Evolutionary conservation across 192 early-diverging fungal genomes (phyloP).

Genomic region (Piromyces finnis): DNA sequence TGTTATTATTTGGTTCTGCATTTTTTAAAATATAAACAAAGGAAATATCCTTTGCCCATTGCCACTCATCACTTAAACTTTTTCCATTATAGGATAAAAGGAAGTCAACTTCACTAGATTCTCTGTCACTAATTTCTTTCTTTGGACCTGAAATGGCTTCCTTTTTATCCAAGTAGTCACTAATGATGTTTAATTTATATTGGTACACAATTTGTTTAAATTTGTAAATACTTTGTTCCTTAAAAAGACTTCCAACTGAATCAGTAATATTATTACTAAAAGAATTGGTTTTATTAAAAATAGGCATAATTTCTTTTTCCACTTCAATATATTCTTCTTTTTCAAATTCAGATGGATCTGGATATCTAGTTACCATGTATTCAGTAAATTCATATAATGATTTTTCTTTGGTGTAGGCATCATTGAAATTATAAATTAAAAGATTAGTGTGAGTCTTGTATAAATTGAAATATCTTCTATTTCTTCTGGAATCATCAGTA

Average conservation of each 20-base stretch:
- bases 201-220: background rate
- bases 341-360: background rate
- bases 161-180: background rate
- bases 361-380: background rate
- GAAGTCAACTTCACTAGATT: background rate
- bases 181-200: background rate
- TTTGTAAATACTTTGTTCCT: too few relatives aligned
- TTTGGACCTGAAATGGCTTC: too few relatives aligned
- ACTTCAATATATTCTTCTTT: background rate
- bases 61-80: background rate
- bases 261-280: too few relatives aligned
- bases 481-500: too few relatives aligned
- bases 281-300: too few relatives aligned
- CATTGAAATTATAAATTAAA: background rate
- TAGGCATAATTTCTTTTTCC: background rate
- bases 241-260: too few relatives aligned
- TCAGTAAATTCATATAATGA: background rate
- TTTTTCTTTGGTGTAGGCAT: background rate
- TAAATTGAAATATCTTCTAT: background rate
- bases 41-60: background rate
- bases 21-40: background rate
- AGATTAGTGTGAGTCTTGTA: background rate
- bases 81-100: background rate
- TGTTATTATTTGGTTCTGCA: background rate
- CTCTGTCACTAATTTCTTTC: too few relatives aligned